Base-by-base conservation (phyloP, 2,329 filamentous ascomycete genomes). In the Thielaviopsis cerberus region DNA sequence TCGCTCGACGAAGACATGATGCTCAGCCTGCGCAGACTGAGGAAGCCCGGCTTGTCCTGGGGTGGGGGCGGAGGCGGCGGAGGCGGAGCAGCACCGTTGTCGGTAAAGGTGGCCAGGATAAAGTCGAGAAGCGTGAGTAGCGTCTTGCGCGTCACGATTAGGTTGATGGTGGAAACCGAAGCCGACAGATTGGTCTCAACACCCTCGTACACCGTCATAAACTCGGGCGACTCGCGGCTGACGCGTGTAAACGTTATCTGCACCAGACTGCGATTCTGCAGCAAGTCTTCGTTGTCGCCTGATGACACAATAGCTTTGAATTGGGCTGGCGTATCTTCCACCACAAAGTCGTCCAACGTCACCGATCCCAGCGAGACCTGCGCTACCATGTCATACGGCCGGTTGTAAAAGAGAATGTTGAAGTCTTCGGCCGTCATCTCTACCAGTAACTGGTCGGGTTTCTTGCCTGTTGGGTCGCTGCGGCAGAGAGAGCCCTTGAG, bases 251-350 rank as follows among this genome's bases (percentile, higher is more conserved):
- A 94, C 66, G 91, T 95, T 64, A 98, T 78, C 55, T 84, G 82
- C 63, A 98, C 87, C 13, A 98, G 78, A 64, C 94, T 88, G 61
- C 86, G 80, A 61, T 87, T 82, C 60, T 86, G 80, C 52, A 83
- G 78, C 25, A 85, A 82, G 66, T 94, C 91, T 51, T 83, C 80
- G 6, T 72, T 70, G 54, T 84, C 81, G 0, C 80, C 80, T 0
- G 92, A 96, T 0, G 90, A 94, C n/a, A 99, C 81, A 55, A 99
- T 94, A 25, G 91, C 91, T 70, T 92, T 95, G 75, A 99, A 98
- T 66, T 97, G 91, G 7, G 85, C 84, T 0, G 87, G 74, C 0
- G 89, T 83, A 57, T 91, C 85, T 63, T 92, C 91, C 8, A 99
- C 91, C 6, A 61, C 59, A 66, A 97, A 90, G 67, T 99, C 92